Base-by-base conservation (phyloP, 345 rosid genomes). In the Eucalyptus tenuipes region DNA sequence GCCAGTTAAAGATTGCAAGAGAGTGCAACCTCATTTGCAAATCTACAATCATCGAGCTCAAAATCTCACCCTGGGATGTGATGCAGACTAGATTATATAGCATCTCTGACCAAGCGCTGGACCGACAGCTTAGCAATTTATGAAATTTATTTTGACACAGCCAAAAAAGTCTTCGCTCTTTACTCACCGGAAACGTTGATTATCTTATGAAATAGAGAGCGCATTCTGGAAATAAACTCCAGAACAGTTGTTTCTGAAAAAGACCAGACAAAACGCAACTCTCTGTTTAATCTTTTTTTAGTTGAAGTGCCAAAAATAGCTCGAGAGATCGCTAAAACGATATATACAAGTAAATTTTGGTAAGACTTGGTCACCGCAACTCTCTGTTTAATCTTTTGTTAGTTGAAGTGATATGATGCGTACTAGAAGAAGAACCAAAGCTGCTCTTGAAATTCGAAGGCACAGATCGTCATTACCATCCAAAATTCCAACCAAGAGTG, bases 301-400 rank as follows among this genome's bases (percentile, higher is more conserved):
- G 64, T 25, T 57, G 64, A 57, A 57, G 64, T 57, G 13, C 64
- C 64, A 57, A 57, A 57, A 22, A 25, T n/a, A 24, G n/a, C 64
- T 9, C 0, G 64, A 57, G 64, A 57, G 64, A 57, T 57, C 64
- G 29, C 14, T 57, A 57, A 22, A 57, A 57, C 64, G 7, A 57
- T 25, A 57, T 57, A 0, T 10, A 10, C n/a, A 5, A 57, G 64
- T 24, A n/a, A n/a, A n/a, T n/a, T n/a, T n/a, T n/a, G n/a, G n/a
- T n/a, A n/a, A n/a, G n/a, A n/a, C n/a, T n/a, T n/a, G n/a, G n/a
- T n/a, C n/a, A n/a, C n/a, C n/a, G n/a, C n/a, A n/a, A n/a, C n/a
- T n/a, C n/a, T n/a, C n/a, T n/a, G n/a, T n/a, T n/a, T n/a, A n/a
- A n/a, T n/a, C n/a, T n/a, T n/a, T n/a, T n/a, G n/a, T n/a, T n/a